phyloP scores from a whole-genome alignment of 106 monocot genomes.

The Acanthochlamys bracteata region DNA sequence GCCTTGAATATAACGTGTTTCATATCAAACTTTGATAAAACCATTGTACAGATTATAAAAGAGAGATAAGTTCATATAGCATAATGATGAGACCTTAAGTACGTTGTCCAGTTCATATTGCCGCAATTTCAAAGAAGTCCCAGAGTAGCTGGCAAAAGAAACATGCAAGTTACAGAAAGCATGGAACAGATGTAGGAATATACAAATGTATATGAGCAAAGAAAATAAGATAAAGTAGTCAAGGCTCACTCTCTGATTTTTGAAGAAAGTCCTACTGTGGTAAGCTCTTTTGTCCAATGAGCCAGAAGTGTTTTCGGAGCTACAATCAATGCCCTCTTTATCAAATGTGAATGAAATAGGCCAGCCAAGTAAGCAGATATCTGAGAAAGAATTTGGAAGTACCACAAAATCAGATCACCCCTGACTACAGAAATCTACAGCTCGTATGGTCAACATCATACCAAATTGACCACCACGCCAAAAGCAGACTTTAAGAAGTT shows the following conservation, averaged over 20 bases:
- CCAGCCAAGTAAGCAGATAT: slow-evolving; percentile 86
- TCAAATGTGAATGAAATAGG: slow-evolving; percentile 66
- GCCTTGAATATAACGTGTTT: neutral
- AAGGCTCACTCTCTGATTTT: slow-evolving; percentile 78
- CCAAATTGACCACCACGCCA: too few species aligned
- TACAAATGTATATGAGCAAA: neutral
- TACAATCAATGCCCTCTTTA: slow-evolving; percentile 78
- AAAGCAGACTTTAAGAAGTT: too few species aligned
- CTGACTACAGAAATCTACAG: too few species aligned
- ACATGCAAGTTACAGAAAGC: too few species aligned
- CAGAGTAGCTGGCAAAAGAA: slow-evolving; percentile 58
- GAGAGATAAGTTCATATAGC: neutral
- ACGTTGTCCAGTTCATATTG: slow-evolving; percentile 60
- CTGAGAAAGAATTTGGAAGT: slow-evolving; percentile 26
- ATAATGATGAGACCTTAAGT: slow-evolving; percentile 39
- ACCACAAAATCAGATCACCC: slow-evolving; percentile 1
- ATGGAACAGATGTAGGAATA: neutral
- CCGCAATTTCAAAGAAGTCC: slow-evolving; percentile 51
- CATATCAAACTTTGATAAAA: neutral
- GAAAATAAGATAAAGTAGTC: slow-evolving; percentile 6
- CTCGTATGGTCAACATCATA: too few species aligned
- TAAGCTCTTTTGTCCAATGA: slow-evolving; percentile 91
- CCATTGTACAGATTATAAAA: neutral
- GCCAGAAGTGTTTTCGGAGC: slow-evolving; percentile 88
- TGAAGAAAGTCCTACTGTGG: slow-evolving; percentile 68